Percentiles rank a stretch among this genome's conserved stretches.
These are phyloP conservation scores for Colletotrichum sp. DNA, from an alignment of 2,329 filamentous ascomycete genomes.

Conservation along the genomic window DNA sequence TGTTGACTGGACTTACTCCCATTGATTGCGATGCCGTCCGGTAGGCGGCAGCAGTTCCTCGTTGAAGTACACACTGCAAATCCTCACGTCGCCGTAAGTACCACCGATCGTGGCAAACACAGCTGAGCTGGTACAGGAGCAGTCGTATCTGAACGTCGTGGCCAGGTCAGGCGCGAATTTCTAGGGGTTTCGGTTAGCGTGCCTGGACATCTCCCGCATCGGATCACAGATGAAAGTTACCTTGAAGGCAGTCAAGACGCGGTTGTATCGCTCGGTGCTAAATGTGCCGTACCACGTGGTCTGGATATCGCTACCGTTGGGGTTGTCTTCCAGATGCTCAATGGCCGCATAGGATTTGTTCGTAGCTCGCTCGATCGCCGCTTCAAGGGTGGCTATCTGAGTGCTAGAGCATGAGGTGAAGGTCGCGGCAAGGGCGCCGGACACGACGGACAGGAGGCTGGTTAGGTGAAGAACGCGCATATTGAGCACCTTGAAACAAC, in stretches of 20 bases:
- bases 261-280: neutral
- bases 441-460: neutral
- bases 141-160: neutral
- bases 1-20: neutral
- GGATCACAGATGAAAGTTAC: neutral
- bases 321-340: neutral
- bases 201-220: neutral
- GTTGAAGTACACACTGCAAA: neutral
- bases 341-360: neutral
- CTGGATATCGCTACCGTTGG: neutral
- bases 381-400: neutral
- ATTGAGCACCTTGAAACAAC: neutral
- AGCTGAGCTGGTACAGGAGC: neutral
- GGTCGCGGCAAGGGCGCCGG: neutral
- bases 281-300: neutral
- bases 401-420: neutral
- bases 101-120: neutral
- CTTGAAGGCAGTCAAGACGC: neutral
- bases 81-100: neutral
- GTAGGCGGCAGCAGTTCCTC: neutral
- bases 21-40: neutral
- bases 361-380: neutral
- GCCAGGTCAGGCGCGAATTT: neutral
- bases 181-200: neutral
- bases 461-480: neutral